Conservation (phyloP, 139 green algal species). For the Pseudopediastrum boryanum region DNA sequence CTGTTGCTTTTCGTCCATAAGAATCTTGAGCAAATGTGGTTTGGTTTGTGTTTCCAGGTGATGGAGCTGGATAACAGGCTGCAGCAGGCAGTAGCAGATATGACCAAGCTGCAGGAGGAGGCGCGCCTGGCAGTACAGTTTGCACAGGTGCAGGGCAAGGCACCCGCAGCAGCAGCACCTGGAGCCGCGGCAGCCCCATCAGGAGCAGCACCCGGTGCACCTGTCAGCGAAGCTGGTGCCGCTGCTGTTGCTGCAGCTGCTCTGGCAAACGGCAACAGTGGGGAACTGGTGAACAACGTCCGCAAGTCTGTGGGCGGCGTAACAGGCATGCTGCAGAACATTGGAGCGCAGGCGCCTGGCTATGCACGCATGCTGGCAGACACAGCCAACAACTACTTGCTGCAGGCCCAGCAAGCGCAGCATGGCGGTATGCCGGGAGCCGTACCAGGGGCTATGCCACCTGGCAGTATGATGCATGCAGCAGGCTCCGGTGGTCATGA, state of each 20-base stretch:
- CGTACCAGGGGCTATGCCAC: too few species aligned
- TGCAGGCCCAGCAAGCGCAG: too few species aligned
- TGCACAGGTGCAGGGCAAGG: neutral
- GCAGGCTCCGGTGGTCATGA: too few species aligned
- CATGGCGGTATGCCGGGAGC: too few species aligned
- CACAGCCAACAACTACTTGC: neutral
- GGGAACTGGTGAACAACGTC: constrained; percentile 8
- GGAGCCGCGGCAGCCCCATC: constrained; percentile 30
- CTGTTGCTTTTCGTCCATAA: too few species aligned
- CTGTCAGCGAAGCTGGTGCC: neutral
- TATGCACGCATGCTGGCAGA: constrained; percentile 27
- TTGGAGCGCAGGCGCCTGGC: neutral
- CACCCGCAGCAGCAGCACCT: constrained; percentile 18
- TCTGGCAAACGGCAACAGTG: neutral
- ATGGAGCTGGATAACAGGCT: constrained; percentile 57
- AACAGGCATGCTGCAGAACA: constrained; percentile 18
- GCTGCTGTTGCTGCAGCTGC: constrained; percentile 11
- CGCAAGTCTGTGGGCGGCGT: constrained; percentile 26
- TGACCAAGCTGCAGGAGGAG: constrained; percentile 33
- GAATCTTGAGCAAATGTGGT: too few species aligned
- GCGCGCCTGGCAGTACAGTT: neutral
- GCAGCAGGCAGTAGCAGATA: constrained; percentile 32
- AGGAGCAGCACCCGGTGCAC: constrained; percentile 21
- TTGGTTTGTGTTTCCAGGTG: constrained; percentile 37
- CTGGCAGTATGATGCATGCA: constrained; percentile 15